Percentiles rank a stretch among this genome's conserved stretches.
phyloP scores from a whole-genome alignment of 208 protist genomes.

The Leishmania gerbilli region DNA sequence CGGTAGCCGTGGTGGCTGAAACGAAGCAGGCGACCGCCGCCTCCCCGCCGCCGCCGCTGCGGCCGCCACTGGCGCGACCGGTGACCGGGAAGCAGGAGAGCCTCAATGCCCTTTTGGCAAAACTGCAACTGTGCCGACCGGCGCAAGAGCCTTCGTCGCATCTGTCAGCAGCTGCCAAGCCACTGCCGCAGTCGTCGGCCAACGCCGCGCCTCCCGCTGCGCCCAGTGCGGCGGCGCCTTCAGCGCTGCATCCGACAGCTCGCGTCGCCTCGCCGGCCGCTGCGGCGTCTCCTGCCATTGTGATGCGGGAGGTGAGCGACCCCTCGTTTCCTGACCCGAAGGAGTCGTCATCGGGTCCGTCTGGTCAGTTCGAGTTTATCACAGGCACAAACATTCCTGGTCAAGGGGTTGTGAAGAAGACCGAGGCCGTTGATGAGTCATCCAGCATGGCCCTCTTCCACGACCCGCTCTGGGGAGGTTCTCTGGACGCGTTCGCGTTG shows the following conservation, averaged over 20 bases:
- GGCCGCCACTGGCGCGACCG: slow-evolving; percentile 8
- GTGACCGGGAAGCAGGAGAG: slow-evolving; percentile 26
- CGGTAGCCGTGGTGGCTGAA: not conserved
- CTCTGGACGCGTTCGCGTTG: slow-evolving; percentile 21
- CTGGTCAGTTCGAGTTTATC: slow-evolving; percentile 66
- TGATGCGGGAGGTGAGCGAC: slow-evolving; percentile 11
- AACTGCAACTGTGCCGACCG: slow-evolving; percentile 31
- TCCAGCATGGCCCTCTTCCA: slow-evolving; percentile 72
- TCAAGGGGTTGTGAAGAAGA: slow-evolving; percentile 31
- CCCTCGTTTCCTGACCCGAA: slow-evolving; percentile 23
- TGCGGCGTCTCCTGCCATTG: not conserved
- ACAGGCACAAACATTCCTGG: slow-evolving; percentile 74
- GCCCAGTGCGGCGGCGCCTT: not conserved
- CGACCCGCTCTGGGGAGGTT: slow-evolving; percentile 72
- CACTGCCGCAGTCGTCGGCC: not conserved
- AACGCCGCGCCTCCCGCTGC: not conserved
- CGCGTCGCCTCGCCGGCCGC: not conserved
- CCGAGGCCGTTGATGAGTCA: slow-evolving; percentile 8
- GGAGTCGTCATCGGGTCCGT: slow-evolving; percentile 16
- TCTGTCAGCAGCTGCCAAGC: not conserved
- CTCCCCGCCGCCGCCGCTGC: slow-evolving; percentile 3
- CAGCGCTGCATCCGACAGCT: not conserved
- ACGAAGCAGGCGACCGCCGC: slow-evolving; percentile 1
- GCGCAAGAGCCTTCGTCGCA: slow-evolving; percentile 7
- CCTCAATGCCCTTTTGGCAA: slow-evolving; percentile 41